Percentiles rank a stretch among this genome's conserved stretches.
Conservation (phyloP, 305 asterid genomes). For the Rubia balearica region DNA sequence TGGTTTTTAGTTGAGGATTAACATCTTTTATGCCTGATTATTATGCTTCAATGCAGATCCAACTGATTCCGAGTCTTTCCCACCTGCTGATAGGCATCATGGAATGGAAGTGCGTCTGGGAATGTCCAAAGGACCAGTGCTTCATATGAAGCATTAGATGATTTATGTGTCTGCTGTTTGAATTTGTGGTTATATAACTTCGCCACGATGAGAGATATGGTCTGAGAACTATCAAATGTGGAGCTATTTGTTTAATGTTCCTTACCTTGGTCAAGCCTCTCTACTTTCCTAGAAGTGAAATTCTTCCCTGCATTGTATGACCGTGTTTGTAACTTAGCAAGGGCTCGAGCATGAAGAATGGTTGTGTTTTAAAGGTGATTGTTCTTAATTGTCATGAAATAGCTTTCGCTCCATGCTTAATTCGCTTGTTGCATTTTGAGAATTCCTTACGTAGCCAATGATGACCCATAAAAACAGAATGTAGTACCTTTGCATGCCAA, state of each 20-base stretch:
- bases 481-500: no score
- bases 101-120: conserved; percentile 94
- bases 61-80: conserved; percentile 61
- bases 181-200: background rate
- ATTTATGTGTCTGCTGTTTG: background rate
- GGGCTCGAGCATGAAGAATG: background rate
- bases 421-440: no score
- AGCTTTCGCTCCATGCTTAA: no score
- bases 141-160: conserved; percentile 48
- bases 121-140: conserved; percentile 77
- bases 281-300: background rate
- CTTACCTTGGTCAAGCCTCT: background rate
- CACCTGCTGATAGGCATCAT: conserved; percentile 75
- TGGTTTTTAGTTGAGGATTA: background rate
- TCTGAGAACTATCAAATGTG: background rate
- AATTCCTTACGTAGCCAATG: no score
- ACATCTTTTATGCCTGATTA: background rate
- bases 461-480: no score
- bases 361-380: background rate
- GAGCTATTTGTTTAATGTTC: background rate
- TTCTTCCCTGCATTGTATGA: background rate
- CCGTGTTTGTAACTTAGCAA: conserved; percentile 1
- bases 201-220: background rate
- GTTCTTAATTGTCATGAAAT: background rate
- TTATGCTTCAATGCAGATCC: conserved; percentile 26